A percentile compares a stretch with the other conserved stretches of the same genome.
Conservation (phyloP, 495 filamentous ascomycete genomes). For the Coniosporium apollinis region DNA sequence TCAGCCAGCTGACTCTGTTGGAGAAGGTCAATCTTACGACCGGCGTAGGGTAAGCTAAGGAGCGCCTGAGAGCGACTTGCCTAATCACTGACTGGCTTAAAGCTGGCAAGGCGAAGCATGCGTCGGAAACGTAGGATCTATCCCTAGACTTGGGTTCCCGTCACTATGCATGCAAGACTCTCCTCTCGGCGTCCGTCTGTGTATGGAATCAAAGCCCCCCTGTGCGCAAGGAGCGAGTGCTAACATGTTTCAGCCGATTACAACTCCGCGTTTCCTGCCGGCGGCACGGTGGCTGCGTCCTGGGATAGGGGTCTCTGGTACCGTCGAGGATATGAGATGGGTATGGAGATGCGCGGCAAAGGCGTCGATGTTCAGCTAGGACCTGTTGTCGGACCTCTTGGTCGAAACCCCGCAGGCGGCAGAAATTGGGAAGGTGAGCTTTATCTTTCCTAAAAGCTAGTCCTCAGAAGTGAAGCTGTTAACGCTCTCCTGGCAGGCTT, state of each 20-base stretch:
- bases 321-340: constrained; percentile 19
- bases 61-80: neutral
- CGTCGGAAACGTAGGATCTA: constrained; percentile 54
- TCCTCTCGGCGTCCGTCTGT: constrained; percentile 54
- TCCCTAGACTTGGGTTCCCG: constrained; percentile 56
- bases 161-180: constrained; percentile 77
- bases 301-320: constrained; percentile 20
- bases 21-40: constrained; percentile 90
- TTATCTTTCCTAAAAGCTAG: too few species aligned
- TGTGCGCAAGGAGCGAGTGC: too few species aligned
- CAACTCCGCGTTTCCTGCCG: constrained; percentile 19
- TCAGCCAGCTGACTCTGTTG: constrained; percentile 50
- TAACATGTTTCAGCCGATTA: constrained; percentile 22
- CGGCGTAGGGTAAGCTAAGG: constrained; percentile 48
- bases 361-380: constrained; percentile 64
- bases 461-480: too few species aligned
- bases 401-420: constrained; percentile 35
- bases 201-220: too few species aligned
- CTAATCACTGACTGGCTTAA: neutral
- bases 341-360: constrained; percentile 16
- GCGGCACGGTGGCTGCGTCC: constrained; percentile 19
- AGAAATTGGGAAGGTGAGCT: constrained; percentile 59
- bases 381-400: constrained; percentile 63
- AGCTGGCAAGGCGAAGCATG: constrained; percentile 40
- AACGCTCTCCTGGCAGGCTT: constrained; percentile 8